Conservation (phyloP, 2,329 filamentous ascomycete genomes). For the Colletotrichum australisinense region DNA sequence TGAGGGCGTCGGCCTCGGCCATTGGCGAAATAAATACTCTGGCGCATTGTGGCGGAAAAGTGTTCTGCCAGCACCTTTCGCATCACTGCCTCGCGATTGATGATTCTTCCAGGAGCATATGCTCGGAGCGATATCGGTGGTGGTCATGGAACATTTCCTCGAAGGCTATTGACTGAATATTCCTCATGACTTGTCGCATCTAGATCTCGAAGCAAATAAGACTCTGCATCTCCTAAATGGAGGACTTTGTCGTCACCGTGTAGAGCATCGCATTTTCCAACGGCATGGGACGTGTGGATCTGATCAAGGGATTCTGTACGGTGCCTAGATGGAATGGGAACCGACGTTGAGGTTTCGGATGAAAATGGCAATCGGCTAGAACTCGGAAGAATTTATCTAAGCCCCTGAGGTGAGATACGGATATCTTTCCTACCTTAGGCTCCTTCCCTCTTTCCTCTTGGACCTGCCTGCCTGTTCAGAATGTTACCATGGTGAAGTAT, state of each 20-base stretch:
- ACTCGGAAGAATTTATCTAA: background rate
- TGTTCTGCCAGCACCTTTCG: slow-evolving; percentile 19
- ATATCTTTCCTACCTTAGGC: background rate
- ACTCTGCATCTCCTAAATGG: background rate
- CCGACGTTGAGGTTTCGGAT: background rate
- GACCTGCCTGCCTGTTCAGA: background rate
- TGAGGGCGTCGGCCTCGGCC: background rate
- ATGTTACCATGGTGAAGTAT: background rate
- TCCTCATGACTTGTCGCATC: background rate
- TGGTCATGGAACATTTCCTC: background rate
- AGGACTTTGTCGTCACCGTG: no score
- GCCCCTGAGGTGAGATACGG: background rate
- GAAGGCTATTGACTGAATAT: background rate
- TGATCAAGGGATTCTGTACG: background rate
- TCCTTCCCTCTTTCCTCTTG: background rate
- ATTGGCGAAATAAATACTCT: slow-evolving; percentile 4
- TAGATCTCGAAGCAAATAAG: background rate
- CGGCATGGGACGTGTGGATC: no score
- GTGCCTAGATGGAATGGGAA: background rate
- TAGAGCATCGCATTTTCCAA: background rate
- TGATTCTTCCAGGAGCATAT: slow-evolving; percentile 18
- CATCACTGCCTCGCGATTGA: background rate
- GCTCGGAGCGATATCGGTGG: background rate
- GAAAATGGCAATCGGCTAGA: background rate
- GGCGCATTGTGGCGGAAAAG: slow-evolving; percentile 17